Evolutionary conservation across 495 filamentous ascomycete genomes (phyloP).

Genomic region (Sordaria brevicollis): DNA sequence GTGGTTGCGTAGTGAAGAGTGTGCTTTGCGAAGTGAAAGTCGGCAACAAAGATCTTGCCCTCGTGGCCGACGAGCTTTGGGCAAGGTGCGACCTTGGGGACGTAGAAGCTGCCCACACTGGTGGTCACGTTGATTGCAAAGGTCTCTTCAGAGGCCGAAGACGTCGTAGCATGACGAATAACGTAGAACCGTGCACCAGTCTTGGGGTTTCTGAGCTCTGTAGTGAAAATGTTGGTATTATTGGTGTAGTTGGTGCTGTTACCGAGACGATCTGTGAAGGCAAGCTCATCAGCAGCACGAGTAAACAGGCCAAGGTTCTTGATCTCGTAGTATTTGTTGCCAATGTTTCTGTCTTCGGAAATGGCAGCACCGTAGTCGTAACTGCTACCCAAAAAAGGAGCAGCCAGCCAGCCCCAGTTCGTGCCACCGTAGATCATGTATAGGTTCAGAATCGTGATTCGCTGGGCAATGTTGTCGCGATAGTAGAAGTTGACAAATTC

Average conservation of each 20-base stretch:
- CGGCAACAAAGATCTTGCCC: not conserved
- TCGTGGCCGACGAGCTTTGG: not conserved
- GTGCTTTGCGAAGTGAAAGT: not conserved
- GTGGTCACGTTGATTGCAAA: conserved; percentile 28
- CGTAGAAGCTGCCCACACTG: not conserved
- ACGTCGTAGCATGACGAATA: conserved; percentile 39
- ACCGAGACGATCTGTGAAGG: conserved; percentile 34
- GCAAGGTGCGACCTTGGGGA: not conserved
- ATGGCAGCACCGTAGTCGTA: conserved; percentile 54
- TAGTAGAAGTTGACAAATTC: conserved; percentile 51
- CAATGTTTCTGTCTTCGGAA: conserved; percentile 44
- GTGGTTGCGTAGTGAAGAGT: not conserved
- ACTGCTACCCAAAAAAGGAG: conserved; percentile 24
- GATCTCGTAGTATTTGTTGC: conserved; percentile 49
- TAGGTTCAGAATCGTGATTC: conserved; percentile 31
- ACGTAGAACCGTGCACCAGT: conserved; percentile 49
- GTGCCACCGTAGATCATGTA: conserved; percentile 51
- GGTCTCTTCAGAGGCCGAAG: conserved; percentile 31
- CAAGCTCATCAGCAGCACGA: conserved; percentile 33
- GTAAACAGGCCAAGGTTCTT: conserved; percentile 49
- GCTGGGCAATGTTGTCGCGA: conserved; percentile 38
- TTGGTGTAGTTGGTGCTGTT: conserved; percentile 33
- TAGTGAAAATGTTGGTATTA: conserved; percentile 34
- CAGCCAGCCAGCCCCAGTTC: conserved; percentile 35
- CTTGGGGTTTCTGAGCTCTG: conserved; percentile 45